Percentiles rank a stretch among this genome's conserved stretches.
Conservation (phyloP, 108 stramenopile species). For the Nannochloropsis salina region DNA sequence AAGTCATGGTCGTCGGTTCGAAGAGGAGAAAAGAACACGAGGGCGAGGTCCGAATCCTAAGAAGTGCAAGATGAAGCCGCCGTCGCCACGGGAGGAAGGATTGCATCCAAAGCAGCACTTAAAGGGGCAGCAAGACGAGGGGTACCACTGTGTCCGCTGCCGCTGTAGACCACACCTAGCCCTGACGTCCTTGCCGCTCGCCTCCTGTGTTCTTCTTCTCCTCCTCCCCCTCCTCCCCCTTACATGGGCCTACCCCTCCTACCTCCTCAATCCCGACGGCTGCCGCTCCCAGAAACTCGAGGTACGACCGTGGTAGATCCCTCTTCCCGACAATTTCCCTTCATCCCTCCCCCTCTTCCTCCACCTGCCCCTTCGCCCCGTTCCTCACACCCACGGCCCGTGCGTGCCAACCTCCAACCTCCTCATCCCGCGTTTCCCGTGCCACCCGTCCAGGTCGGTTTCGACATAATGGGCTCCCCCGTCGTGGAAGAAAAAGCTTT, state of each 20-base stretch:
- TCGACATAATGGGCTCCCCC: too few relatives aligned
- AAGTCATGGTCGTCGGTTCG: background rate
- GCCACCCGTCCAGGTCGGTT: too few relatives aligned
- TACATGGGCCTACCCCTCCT: background rate
- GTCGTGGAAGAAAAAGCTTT: too few relatives aligned
- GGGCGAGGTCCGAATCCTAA: too few relatives aligned
- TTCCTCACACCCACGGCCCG: background rate
- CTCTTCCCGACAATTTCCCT: background rate
- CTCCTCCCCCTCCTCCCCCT: background rate
- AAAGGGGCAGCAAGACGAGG: too few relatives aligned
- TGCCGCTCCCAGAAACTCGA: background rate
- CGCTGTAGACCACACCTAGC: background rate
- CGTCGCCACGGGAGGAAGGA: too few relatives aligned
- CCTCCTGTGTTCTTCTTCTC: background rate
- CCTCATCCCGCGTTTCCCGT: too few relatives aligned
- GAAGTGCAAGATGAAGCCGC: too few relatives aligned
- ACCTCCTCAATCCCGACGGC: background rate
- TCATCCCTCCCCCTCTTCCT: background rate
- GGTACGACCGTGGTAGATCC: background rate
- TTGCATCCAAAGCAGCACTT: too few relatives aligned
- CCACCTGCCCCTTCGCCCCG: background rate
- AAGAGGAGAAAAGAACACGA: background rate
- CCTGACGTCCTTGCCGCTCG: background rate
- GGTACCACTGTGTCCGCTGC: background rate
- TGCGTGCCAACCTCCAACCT: too few relatives aligned